Base-by-base conservation (phyloP, 164 flowering plant genomes). In the Cinnamomum chago region DNA sequence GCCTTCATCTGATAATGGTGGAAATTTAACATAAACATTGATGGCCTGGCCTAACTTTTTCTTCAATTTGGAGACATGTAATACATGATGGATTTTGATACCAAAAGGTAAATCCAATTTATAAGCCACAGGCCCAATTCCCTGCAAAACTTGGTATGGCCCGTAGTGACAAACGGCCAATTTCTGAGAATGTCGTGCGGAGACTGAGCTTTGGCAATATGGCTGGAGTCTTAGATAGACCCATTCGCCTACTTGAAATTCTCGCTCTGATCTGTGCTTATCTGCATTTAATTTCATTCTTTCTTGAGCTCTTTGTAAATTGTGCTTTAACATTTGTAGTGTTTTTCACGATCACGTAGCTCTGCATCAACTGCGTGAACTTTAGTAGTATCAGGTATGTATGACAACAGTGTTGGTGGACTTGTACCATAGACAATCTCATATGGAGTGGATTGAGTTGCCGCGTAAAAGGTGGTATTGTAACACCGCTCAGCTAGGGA, bases 41-140 rank as follows among this genome's bases (percentile, higher is more conserved):
- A n/a, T 11, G 9, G 18, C 28, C 50, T 18, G 5, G 3, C 62
- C 60, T 2, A 70, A 22, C 25, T 50, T 33, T n/a, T 6, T 5
- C 23, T 75, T 67, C 1, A 75, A 50, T 9, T 18, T 28, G 2
- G 69, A 75, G 7, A 70, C 73, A 70, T 70, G 77, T 20, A 75
- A 70, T 5, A 70, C 50, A 0, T 33, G 67, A 22, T 75, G 73
- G 5, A 75, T 62, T 13, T 40, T 25, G 30, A 30, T 13, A 10
- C 25, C 23, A 24, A 18, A 20, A 7, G 76, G 76, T 5, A 74
- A 66, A 18, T 67, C 47, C 2, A 60, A 23, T 75, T 75, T 28
- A 28, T 28, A 28, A 28, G 5, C 30, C 4, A 3, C 30, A 28
- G 0, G 30, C 5, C 5, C 5, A 28, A 28, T 28, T 28, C 5